Base-by-base conservation (phyloP, 2,329 filamentous ascomycete species). In the Xylaria sp. region DNA sequence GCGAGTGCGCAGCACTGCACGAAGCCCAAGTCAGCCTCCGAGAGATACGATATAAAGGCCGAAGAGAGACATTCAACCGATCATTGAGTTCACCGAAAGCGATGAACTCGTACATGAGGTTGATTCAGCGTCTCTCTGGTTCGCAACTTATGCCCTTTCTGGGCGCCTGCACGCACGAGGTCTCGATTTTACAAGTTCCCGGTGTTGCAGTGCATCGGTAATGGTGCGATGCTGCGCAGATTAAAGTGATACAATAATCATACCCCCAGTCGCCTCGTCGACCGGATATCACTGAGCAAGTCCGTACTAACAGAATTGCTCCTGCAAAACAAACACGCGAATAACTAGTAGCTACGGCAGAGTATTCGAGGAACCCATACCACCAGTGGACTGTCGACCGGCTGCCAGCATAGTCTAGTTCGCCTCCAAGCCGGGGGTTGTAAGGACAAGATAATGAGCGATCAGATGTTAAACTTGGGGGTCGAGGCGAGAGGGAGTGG, bases 1-100 rank as follows among this genome's bases (percentile, higher is more conserved):
- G 85, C 13, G 36, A 56, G 31, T 46, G 41, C 39, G n/a, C 18
- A 9, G 20, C 33, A 39, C 43, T 8, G 31, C 28, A 54, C 23
- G 13, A 57, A 23, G 23, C 12, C 48, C 15, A 52, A 51, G 52
- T 54, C 41, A 33, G 51, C 46, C n/a, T 25, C 28, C 36, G 62
- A 25, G 51, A n/a, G 7, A 18, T 28, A 48, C 33, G 18, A 51
- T 39, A 41, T 43, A n/a, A 49, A 28, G 54, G 23, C 12, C 41
- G 12, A 51, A 28, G 13, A 25, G 55, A 65, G 36, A 49, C 25
- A 33, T 31, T 31, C 41, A 41, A 48, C 25, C 15, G 13, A 62
- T 65, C 20, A 33, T 58, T 15, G 28, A 33, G 31, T 43, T 62
- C 20, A 64, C 61, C 51, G 58, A 62, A 55, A 58, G 58, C 25